Percentiles rank a stretch among this genome's conserved stretches.
Conservation (phyloP, 2,329 filamentous ascomycete genomes). For the Monosporascus sp. region DNA sequence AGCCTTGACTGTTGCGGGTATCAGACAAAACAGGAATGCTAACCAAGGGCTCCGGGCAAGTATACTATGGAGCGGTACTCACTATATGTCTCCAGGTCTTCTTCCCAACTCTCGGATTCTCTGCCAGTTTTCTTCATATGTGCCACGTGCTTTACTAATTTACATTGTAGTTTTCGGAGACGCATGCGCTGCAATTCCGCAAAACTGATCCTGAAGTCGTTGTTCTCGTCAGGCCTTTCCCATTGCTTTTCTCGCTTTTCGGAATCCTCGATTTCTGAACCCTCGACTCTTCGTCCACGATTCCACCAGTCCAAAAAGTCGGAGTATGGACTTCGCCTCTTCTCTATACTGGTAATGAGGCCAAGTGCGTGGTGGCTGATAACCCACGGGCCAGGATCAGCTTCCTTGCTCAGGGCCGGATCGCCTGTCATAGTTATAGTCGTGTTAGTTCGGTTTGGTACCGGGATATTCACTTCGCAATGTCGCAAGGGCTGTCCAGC, state of each 20-base stretch:
- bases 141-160: slow-evolving; percentile 3
- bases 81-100: slow-evolving; percentile 4
- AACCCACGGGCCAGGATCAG: background rate
- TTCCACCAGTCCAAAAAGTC: background rate
- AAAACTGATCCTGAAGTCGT: background rate
- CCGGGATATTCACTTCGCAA: too few species aligned
- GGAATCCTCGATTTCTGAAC: background rate
- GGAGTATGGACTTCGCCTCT: background rate
- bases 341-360: background rate
- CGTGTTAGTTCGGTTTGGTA: background rate
- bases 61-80: background rate
- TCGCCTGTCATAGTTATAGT: background rate
- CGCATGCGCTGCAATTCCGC: slow-evolving; percentile 10
- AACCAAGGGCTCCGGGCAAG: background rate
- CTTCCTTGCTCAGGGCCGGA: background rate
- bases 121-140: background rate
- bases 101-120: slow-evolving; percentile 1
- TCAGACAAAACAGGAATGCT: background rate
- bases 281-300: background rate
- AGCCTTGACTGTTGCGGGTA: slow-evolving; percentile 4
- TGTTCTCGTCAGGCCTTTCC: background rate
- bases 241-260: background rate
- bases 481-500: background rate
- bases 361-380: background rate
- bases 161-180: slow-evolving; percentile 8